Base-by-base conservation (phyloP, 495 filamentous ascomycete species). In the Hypoxylon trugodes region DNA sequence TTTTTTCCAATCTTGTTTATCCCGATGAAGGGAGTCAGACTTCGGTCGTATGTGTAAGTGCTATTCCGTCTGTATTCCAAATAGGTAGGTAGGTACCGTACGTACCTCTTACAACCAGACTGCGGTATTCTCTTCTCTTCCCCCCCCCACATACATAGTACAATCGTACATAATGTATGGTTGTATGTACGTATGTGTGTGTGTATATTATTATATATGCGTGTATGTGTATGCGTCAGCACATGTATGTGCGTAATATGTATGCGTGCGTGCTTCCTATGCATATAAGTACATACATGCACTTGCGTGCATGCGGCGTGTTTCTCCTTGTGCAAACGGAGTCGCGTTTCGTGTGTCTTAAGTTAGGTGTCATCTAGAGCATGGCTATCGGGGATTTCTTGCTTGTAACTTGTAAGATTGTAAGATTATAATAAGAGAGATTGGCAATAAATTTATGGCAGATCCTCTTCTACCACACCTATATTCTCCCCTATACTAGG, bases 291-390 rank as follows among this genome's bases (percentile, higher is more conserved):
- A 62, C 26, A 46, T 50, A 33, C 59, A 53, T 72, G 57, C 55
- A 56, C 30, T 13, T 30, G 13, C 32, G 59, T 59, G 50, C 55
- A 69, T 72, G 52, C 56, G 10, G 64, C 47, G 40, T 61, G 58
- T 61, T 53, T 68, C 56, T 63, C 51, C 61, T 65, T 49, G 57
- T 68, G 67, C 69, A 72, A 72, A 72, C 69, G 57, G 60, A 37
- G 22, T 56, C 62, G 59, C 53, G 56, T 61, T 69, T 59, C 51
- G 55, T 66, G 58, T 56, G 48, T 36, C 62, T 12, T 61, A 66
- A 36, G 50, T 4, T 43, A 37, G 42, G 45, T 53, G 59, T 35
- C 37, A 21, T 53, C 47, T 55, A 61, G 41, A 59, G 52, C 59
- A 62, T 51, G 57, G 51, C 46, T 57, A 61, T 66, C 57, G 59